These are phyloP conservation scores for Cercospora sp. DNA, from an alignment of 2,329 filamentous ascomycete genomes.

Conservation along the genomic window DNA sequence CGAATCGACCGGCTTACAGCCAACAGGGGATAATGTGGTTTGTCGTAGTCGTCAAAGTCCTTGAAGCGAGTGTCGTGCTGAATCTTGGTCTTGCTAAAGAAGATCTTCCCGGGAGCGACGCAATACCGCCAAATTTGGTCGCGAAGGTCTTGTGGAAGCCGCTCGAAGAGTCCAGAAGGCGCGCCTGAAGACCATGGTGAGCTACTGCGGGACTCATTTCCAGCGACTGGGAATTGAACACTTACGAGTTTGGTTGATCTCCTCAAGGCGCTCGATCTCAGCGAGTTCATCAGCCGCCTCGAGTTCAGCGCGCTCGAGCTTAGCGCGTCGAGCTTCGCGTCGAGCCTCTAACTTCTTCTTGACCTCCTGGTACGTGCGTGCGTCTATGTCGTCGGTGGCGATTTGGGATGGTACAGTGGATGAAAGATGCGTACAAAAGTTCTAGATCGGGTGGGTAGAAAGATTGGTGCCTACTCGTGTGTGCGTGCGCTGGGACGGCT, in stretches of 20 bases:
- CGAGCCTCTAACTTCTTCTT: neutral
- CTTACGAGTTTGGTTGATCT: neutral
- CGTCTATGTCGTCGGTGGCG: neutral
- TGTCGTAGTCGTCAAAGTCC: neutral
- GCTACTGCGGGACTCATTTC: neutral
- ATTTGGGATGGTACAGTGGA: neutral
- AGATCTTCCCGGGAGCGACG: neutral
- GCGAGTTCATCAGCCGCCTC: neutral
- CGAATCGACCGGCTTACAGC: slow-evolving; percentile 4
- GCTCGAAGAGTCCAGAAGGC: neutral
- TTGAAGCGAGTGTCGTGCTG: neutral
- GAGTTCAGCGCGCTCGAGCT: too few relatives aligned
- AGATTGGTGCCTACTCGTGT: too few relatives aligned
- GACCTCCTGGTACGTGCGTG: neutral
- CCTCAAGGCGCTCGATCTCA: neutral
- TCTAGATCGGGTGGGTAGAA: too few relatives aligned
- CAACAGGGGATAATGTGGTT: slow-evolving; percentile 1
- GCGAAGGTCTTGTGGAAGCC: neutral
- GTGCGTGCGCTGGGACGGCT: too few relatives aligned
- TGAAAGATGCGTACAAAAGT: too few relatives aligned
- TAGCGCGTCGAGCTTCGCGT: neutral
- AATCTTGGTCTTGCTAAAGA: neutral
- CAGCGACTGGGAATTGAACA: too few relatives aligned
- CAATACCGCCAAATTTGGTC: neutral
- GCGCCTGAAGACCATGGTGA: neutral